phyloP scores from a whole-genome alignment of 2,329 filamentous ascomycete species.

The Cordyceps javanica region DNA sequence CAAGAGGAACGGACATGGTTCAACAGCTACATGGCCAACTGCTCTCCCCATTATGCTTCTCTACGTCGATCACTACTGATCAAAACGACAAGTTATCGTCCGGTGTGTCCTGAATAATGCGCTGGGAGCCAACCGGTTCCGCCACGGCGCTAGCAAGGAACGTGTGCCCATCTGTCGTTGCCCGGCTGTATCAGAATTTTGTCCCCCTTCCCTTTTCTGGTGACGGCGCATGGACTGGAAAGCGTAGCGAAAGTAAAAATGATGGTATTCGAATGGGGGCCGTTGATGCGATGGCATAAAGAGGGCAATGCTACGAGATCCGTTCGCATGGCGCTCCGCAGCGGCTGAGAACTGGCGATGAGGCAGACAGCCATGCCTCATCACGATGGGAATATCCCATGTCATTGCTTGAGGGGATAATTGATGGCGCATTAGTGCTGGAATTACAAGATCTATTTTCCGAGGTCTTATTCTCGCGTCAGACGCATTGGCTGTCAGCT shows the following conservation, averaged over 20 bases:
- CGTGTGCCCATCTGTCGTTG: background rate
- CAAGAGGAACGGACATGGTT: background rate
- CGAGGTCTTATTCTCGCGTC: background rate
- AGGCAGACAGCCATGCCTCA: background rate
- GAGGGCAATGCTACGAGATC: background rate
- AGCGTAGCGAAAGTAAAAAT: background rate
- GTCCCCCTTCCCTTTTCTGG: background rate
- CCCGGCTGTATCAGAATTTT: background rate
- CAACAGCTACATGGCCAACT: background rate
- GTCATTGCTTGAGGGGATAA: too few species aligned
- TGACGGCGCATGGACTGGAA: background rate
- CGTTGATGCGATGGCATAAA: conserved; percentile 1
- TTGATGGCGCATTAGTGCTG: background rate
- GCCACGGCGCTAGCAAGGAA: background rate
- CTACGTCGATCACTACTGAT: background rate
- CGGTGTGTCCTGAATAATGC: conserved; percentile 2
- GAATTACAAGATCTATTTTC: too few species aligned
- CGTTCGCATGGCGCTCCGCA: background rate
- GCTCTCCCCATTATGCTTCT: background rate
- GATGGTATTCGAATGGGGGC: background rate
- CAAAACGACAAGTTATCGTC: background rate
- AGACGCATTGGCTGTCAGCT: background rate
- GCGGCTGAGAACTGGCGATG: background rate
- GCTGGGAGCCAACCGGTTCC: background rate
- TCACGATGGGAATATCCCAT: background rate